A percentile compares a stretch with the other conserved stretches of the same genome.
Evolutionary conservation across 345 rosid species (phyloP).

Genomic region (Populus euphratica): DNA sequence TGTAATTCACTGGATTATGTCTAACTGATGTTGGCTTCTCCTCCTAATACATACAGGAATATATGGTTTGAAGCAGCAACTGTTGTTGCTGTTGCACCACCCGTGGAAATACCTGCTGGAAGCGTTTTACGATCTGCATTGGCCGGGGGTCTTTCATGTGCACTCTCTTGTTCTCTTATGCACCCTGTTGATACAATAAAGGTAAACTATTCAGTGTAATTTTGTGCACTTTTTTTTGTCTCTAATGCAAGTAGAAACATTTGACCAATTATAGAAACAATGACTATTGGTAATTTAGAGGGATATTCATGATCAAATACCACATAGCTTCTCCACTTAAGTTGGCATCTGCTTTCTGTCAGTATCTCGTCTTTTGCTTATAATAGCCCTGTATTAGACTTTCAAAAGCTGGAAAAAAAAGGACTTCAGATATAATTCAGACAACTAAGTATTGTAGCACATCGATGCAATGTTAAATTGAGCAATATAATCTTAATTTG

Average conservation of each 20-base stretch:
- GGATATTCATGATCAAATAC: background rate
- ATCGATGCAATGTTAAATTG: background rate
- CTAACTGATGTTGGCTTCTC: conserved; percentile 12
- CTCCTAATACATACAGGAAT: conserved; percentile 42
- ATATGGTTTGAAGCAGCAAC: conserved; percentile 99
- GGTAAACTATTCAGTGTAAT: conserved; percentile 32
- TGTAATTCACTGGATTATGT: background rate
- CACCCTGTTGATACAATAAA: conserved; percentile 90
- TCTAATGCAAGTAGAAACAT: background rate
- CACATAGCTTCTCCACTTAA: background rate
- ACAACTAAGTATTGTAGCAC: background rate
- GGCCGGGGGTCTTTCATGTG: conserved; percentile 97
- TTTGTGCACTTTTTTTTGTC: background rate
- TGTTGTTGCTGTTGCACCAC: conserved; percentile 94
- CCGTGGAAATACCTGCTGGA: conserved; percentile 80
- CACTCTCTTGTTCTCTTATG: conserved; percentile 80
- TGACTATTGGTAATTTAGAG: background rate
- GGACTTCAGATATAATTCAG: background rate
- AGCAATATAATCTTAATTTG: background rate
- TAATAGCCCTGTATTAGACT: background rate
- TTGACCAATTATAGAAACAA: background rate
- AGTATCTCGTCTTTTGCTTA: background rate
- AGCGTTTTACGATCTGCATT: conserved; percentile 89
- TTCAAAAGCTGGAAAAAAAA: background rate
- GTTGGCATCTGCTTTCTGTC: background rate